Percentiles rank a stretch among this genome's conserved stretches.
These are phyloP conservation scores for Fragaria nilgerrensis DNA, from an alignment of 306 rosid genomes.

Conservation along the genomic window DNA sequence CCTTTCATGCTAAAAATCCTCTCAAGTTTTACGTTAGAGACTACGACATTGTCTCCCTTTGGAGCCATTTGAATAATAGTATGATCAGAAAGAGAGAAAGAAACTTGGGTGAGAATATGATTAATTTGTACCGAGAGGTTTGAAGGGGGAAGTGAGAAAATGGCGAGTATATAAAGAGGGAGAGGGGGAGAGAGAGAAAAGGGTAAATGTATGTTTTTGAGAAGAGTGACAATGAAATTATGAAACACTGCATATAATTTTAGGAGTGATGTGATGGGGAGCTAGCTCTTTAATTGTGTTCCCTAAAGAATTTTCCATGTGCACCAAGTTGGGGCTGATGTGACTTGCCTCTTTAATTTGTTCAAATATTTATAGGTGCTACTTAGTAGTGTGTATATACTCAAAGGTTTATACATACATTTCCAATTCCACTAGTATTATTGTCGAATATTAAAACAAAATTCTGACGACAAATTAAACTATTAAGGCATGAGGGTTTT, in stretches of 20 bases:
- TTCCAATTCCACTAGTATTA: background rate
- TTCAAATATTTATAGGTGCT: background rate
- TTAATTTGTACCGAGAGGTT: background rate
- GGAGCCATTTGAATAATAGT: constrained; percentile 38
- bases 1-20: constrained; percentile 91
- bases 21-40: constrained; percentile 76
- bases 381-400: background rate
- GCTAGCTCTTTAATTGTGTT: constrained; percentile 20
- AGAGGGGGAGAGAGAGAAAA: background rate
- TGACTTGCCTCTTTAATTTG: background rate
- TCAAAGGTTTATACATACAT: background rate
- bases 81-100: constrained; percentile 1
- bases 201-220: background rate
- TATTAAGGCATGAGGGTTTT: too few species aligned
- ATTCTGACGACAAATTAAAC: too few species aligned
- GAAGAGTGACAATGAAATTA: background rate
- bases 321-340: constrained; percentile 12
- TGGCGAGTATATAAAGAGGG: constrained; percentile 7
- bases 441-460: too few species aligned
- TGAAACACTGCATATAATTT: constrained; percentile 9
- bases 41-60: constrained; percentile 67
- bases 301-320: constrained; percentile 23
- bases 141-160: constrained; percentile 9
- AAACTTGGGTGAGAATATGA: background rate
- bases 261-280: constrained; percentile 15